A percentile compares a stretch with the other conserved stretches of the same genome.
These are phyloP conservation scores for Apiotrichum domesticum DNA, from an alignment of 1,284 basidiomycete genomes.

Conservation along the genomic window DNA sequence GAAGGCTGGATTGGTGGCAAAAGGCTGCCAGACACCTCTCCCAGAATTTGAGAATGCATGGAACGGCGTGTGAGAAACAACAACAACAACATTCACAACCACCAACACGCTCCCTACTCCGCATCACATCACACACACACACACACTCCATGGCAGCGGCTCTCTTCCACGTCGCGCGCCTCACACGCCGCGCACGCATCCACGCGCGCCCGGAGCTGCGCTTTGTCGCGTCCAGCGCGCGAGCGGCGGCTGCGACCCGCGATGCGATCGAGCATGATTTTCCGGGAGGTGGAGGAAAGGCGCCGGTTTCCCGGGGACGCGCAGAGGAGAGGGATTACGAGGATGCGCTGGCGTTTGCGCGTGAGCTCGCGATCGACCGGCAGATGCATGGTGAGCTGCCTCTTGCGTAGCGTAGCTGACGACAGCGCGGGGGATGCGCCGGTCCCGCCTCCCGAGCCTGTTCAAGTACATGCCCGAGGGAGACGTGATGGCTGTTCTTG, in stretches of 20 bases:
- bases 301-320: neutral
- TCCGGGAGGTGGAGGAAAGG: too few species aligned
- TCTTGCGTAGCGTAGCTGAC: neutral
- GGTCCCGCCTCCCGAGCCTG: constrained; percentile 18
- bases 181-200: constrained; percentile 6
- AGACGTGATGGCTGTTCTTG: neutral
- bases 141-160: neutral
- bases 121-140: neutral
- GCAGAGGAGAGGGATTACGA: constrained; percentile 4
- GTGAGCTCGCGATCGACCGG: neutral
- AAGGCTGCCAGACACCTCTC: too few species aligned
- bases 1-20: too few species aligned
- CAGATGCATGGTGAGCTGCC: neutral
- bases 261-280: too few species aligned
- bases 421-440: constrained; percentile 2
- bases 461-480: constrained; percentile 13
- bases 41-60: too few species aligned
- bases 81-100: too few species aligned
- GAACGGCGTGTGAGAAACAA: too few species aligned
- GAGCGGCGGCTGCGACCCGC: too few species aligned
- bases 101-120: too few species aligned
- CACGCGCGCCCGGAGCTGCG: constrained; percentile 1
- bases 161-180: constrained; percentile 9
- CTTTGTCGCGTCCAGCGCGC: too few species aligned
- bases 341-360: neutral